Percentiles rank a stretch among this genome's conserved stretches.
These are phyloP conservation scores for Keithomyces neogunnii DNA, from an alignment of 2,329 filamentous ascomycete genomes.

Conservation along the genomic window DNA sequence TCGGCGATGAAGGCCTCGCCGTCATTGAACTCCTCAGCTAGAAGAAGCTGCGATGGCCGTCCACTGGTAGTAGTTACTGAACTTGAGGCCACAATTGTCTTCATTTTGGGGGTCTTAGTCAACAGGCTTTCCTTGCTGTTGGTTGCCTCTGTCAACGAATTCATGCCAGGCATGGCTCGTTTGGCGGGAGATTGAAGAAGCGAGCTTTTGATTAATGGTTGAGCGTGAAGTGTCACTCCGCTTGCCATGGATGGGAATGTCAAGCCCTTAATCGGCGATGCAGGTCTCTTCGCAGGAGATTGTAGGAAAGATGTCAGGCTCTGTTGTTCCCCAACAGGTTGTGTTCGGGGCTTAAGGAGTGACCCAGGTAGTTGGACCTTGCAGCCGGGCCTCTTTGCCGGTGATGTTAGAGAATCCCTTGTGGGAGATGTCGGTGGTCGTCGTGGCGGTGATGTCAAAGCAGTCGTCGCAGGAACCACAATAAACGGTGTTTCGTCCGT, in stretches of 20 bases:
- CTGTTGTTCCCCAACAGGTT: conserved; percentile 7
- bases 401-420: conserved; percentile 48
- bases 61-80: conserved; percentile 15
- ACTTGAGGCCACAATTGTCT: conserved; percentile 25
- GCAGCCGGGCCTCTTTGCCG: conserved; percentile 36
- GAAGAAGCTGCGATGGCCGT: conserved; percentile 28
- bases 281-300: conserved; percentile 43
- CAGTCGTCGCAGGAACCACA: conserved; percentile 3
- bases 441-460: conserved; percentile 47
- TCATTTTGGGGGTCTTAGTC: conserved; percentile 25
- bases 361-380: conserved; percentile 22
- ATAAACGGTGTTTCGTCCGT: conserved; percentile 4
- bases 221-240: conserved; percentile 18
- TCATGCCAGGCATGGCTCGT: conserved; percentile 27
- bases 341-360: conserved; percentile 17
- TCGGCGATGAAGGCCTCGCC: conserved; percentile 10
- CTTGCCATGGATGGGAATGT: conserved; percentile 15
- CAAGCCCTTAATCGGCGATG: conserved; percentile 33
- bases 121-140: conserved; percentile 11
- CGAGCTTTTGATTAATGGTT: conserved; percentile 36
- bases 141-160: conserved; percentile 21
- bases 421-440: conserved; percentile 42
- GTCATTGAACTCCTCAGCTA: conserved; percentile 23
- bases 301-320: conserved; percentile 28
- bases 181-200: conserved; percentile 46